Evolutionary conservation across 306 rosid species (phyloP).

Genomic region (Cicer yamashitae): DNA sequence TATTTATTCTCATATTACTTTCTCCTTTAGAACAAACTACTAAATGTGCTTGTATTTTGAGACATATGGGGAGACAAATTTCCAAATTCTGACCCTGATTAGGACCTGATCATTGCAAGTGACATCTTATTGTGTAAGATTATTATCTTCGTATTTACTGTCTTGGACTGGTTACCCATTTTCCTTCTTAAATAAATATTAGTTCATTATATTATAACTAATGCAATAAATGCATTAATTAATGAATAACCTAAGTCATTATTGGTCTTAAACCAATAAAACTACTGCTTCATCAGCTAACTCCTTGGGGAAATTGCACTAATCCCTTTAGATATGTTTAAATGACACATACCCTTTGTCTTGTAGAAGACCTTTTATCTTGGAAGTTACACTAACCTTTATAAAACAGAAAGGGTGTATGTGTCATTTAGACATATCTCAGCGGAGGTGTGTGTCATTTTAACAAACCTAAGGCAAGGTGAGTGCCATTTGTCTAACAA

Average conservation of each 20-base stretch:
- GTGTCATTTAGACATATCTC: too few relatives aligned
- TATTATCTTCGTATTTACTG: slow-evolving; percentile 28
- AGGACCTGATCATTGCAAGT: slow-evolving; percentile 93
- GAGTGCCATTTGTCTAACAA: neutral
- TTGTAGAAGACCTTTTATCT: neutral
- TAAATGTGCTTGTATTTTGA: slow-evolving; percentile 48
- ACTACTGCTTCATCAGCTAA: neutral
- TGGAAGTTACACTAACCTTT: neutral
- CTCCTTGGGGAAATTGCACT: neutral
- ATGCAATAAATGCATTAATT: neutral
- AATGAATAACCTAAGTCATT: neutral
- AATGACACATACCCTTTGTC: neutral
- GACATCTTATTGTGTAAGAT: slow-evolving; percentile 86
- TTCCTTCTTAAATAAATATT: neutral
- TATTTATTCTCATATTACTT: neutral
- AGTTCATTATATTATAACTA: neutral
- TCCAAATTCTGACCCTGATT: slow-evolving; percentile 68
- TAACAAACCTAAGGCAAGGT: neutral
- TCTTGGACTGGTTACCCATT: neutral
- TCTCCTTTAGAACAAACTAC: neutral
- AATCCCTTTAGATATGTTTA: neutral
- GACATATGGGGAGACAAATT: slow-evolving; percentile 88
- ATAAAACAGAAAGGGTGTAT: neutral
- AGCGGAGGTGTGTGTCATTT: too few relatives aligned
- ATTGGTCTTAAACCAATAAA: slow-evolving; percentile 7